Conservation (phyloP, 768 basidiomycete species). For the Cantharellus anzutake region DNA sequence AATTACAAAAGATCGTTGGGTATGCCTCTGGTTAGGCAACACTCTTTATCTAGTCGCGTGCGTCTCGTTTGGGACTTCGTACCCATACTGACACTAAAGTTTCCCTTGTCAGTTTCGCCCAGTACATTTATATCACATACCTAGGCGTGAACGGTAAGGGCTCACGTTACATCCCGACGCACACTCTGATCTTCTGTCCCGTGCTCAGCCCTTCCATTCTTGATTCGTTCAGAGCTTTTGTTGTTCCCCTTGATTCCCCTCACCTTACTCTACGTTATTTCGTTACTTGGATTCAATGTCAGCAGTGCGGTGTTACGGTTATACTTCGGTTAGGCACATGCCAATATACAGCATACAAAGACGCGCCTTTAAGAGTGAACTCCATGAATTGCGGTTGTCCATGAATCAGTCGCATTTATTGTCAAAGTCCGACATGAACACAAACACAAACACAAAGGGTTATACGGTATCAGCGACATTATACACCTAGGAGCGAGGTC, state of each 20-base stretch:
- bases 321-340: constrained; percentile 42
- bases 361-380: neutral
- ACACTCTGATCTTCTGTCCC: neutral
- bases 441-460: too few species aligned
- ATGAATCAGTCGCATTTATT: too few species aligned
- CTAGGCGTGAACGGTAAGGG: constrained; percentile 62
- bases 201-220: constrained; percentile 68
- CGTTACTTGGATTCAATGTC: constrained; percentile 80
- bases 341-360: constrained; percentile 9
- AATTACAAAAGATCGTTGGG: constrained; percentile 71
- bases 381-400: neutral
- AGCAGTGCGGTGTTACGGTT: constrained; percentile 58
- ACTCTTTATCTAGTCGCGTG: constrained; percentile 80
- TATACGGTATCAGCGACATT: too few species aligned
- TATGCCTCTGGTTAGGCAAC: constrained; percentile 86
- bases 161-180: neutral
- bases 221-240: constrained; percentile 74
- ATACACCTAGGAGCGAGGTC: too few species aligned
- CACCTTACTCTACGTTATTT: constrained; percentile 69
- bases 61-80: constrained; percentile 14
- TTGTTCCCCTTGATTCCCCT: constrained; percentile 80
- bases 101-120: constrained; percentile 40
- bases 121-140: constrained; percentile 85
- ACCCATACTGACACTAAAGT: neutral
- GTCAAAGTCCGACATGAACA: too few species aligned